A percentile compares a stretch with the other conserved stretches of the same genome.
Evolutionary conservation across 169 alveolate genomes (phyloP).

Genomic region (Eimeria necatrix): DNA sequence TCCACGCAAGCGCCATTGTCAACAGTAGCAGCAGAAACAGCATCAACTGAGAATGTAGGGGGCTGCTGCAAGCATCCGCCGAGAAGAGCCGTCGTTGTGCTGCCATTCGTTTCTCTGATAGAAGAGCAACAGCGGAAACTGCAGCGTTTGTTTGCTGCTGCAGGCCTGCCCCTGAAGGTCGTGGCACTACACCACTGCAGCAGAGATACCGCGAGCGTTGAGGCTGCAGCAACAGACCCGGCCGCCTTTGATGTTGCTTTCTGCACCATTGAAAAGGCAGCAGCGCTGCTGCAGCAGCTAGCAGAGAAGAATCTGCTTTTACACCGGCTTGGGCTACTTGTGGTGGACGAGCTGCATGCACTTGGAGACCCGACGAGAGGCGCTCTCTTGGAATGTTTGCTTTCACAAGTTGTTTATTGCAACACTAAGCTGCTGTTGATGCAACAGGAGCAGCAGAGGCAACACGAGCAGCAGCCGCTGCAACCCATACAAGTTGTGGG

Average conservation of each 20-base stretch:
- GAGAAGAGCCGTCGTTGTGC: constrained; percentile 80
- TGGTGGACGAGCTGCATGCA: constrained; percentile 90
- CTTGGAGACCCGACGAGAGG: constrained; percentile 90
- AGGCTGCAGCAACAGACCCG: neutral
- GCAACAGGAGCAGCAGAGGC: constrained; percentile 34
- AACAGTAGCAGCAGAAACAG: neutral
- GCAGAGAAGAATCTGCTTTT: constrained; percentile 23
- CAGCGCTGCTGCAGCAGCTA: constrained; percentile 81
- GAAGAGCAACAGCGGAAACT: constrained; percentile 85
- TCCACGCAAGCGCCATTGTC: neutral
- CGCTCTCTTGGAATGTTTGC: constrained; percentile 84
- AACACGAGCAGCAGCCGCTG: neutral
- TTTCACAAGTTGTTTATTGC: constrained; percentile 63
- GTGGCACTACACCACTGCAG: constrained; percentile 61
- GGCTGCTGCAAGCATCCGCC: neutral
- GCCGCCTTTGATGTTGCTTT: constrained; percentile 86
- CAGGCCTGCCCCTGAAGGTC: constrained; percentile 18
- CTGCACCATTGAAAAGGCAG: constrained; percentile 92
- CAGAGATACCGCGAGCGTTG: neutral
- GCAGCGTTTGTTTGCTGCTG: constrained; percentile 28
- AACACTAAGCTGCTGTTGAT: neutral
- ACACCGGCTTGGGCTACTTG: constrained; percentile 82
- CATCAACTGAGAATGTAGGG: neutral
- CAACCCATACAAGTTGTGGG: constrained; percentile 85
- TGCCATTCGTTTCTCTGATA: constrained; percentile 88